Evolutionary conservation across 768 basidiomycete species (phyloP).

Genomic region (Suillus subluteus): DNA sequence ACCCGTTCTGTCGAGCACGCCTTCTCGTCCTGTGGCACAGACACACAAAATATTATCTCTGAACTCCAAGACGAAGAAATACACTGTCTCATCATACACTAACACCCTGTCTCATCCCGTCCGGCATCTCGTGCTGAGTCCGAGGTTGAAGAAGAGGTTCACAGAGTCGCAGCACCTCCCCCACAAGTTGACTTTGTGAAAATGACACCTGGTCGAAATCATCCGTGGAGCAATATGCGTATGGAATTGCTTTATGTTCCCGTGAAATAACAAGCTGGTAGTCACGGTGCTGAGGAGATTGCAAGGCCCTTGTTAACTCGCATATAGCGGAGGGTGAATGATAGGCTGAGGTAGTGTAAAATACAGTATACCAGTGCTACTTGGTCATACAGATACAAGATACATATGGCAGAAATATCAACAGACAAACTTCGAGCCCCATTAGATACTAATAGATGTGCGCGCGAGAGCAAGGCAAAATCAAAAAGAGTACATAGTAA

Average conservation of each 20-base stretch:
- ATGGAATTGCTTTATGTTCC: constrained; percentile 43
- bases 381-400: background rate
- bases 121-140: constrained; percentile 38
- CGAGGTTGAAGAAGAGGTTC: constrained; percentile 37
- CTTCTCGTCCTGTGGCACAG: constrained; percentile 36
- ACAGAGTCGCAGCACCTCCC: constrained; percentile 44
- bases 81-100: constrained; percentile 57
- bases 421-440: background rate
- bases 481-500: background rate
- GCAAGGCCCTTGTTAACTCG: background rate
- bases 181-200: constrained; percentile 41
- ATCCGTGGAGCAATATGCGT: constrained; percentile 50
- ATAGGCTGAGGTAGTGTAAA: background rate
- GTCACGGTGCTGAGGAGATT: background rate
- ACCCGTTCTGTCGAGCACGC: constrained; percentile 16
- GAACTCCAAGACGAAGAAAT: constrained; percentile 51
- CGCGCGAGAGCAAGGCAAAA: background rate
- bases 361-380: background rate
- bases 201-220: constrained; percentile 26
- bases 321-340: background rate
- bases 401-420: constrained; percentile 1
- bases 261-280: background rate
- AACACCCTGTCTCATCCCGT: constrained; percentile 34
- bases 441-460: constrained; percentile 2
- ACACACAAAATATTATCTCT: constrained; percentile 66